phyloP scores from a whole-genome alignment of 768 basidiomycete genomes.

The Holtermannia corniformis region DNA sequence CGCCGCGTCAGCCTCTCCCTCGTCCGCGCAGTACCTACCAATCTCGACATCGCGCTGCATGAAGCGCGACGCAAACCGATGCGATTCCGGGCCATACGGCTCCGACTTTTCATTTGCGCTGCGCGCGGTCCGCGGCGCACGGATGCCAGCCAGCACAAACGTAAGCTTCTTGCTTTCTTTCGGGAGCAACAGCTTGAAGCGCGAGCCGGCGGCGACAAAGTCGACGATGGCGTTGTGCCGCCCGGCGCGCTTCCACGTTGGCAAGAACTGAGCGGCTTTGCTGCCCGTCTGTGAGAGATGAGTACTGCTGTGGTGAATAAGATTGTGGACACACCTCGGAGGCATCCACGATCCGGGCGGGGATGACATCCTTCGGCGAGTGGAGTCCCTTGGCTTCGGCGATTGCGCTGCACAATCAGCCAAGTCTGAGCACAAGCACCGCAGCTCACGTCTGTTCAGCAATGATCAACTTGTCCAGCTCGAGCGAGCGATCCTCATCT shows the following conservation, averaged over 20 bases:
- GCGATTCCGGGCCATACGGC: conserved; percentile 73
- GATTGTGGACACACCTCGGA: conserved; percentile 58
- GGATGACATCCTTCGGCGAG: conserved; percentile 75
- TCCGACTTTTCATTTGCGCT: conserved; percentile 71
- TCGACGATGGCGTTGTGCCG: conserved; percentile 74
- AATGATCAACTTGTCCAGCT: conserved; percentile 90
- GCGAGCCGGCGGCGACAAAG: conserved; percentile 84
- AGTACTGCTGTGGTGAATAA: neutral
- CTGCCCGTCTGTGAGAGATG: conserved; percentile 48
- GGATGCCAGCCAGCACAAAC: conserved; percentile 82
- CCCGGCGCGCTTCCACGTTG: conserved; percentile 81
- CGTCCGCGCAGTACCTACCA: conserved; percentile 33
- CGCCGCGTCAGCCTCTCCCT: conserved; percentile 1
- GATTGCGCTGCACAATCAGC: conserved; percentile 52
- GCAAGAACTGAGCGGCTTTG: conserved; percentile 78
- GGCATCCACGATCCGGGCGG: conserved; percentile 74
- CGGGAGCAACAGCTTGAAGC: conserved; percentile 87
- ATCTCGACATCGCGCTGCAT: conserved; percentile 96
- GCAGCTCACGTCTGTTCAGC: conserved; percentile 76
- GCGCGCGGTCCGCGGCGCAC: conserved; percentile 78
- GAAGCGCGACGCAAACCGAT: conserved; percentile 68
- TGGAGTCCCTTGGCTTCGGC: conserved; percentile 75
- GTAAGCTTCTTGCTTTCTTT: conserved; percentile 91
- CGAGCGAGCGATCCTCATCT: conserved; percentile 90
- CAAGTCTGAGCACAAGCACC: neutral